Evolutionary conservation across 2,329 filamentous ascomycete genomes (phyloP).

Genomic region (Exophiala phaeomuriformis): DNA sequence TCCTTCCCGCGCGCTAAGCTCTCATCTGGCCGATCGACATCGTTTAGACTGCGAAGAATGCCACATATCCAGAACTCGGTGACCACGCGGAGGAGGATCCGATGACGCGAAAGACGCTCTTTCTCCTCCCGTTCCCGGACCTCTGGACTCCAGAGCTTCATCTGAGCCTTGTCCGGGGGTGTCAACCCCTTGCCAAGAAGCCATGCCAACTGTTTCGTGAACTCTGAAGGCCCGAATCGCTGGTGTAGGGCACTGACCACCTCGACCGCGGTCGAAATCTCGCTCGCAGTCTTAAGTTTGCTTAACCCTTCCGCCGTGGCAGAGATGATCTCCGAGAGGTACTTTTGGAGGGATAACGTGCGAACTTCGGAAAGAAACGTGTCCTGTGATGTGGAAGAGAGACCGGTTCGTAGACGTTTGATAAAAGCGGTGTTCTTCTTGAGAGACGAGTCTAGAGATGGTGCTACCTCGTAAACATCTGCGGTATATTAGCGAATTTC

Average conservation of each 20-base stretch:
- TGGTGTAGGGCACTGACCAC: slow-evolving; percentile 93
- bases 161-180: slow-evolving; percentile 74
- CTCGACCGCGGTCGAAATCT: slow-evolving; percentile 85
- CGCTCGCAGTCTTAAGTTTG: slow-evolving; percentile 82
- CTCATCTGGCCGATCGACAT: slow-evolving; percentile 59
- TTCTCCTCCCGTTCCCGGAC: slow-evolving; percentile 92
- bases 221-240: slow-evolving; percentile 82
- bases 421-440: slow-evolving; percentile 99
- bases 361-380: slow-evolving; percentile 88
- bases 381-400: slow-evolving; percentile 68
- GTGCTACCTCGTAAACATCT: slow-evolving; percentile 73
- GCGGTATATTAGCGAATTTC: slow-evolving; percentile 24
- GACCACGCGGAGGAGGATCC: slow-evolving; percentile 77
- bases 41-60: slow-evolving; percentile 71
- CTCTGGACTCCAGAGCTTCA: slow-evolving; percentile 73
- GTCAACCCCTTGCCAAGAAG: slow-evolving; percentile 83
- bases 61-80: slow-evolving; percentile 95
- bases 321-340: slow-evolving; percentile 92
- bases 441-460: slow-evolving; percentile 82
- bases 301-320: slow-evolving; percentile 92
- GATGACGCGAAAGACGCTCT: slow-evolving; percentile 78
- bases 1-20: slow-evolving; percentile 50
- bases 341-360: slow-evolving; percentile 86
- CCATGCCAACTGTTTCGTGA: slow-evolving; percentile 89
- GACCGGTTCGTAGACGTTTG: slow-evolving; percentile 84